These are phyloP conservation scores for Colletotrichum gloeosporioides DNA, from an alignment of 2,329 filamentous ascomycete genomes.

Conservation along the genomic window DNA sequence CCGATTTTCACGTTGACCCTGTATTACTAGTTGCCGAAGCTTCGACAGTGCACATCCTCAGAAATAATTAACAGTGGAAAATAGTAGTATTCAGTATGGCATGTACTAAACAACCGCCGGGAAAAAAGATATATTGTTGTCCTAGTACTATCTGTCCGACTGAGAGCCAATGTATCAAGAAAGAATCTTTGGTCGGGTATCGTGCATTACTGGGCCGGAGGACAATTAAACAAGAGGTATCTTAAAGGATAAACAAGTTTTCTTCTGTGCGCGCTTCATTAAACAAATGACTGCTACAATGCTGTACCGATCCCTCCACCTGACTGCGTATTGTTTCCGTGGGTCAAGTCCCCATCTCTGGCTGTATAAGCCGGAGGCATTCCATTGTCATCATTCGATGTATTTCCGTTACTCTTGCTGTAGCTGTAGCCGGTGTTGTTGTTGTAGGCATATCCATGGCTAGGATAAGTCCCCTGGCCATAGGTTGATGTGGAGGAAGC, in stretches of 20 bases:
- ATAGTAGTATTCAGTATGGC: accelerated
- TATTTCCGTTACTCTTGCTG: neutral
- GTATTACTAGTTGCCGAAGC: accelerated
- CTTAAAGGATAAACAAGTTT: accelerated
- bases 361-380: neutral
- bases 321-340: neutral
- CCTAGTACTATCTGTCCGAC: neutral
- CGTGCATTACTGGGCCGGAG: accelerated
- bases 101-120: too few species aligned
- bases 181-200: neutral
- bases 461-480: neutral
- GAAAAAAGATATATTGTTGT: too few species aligned
- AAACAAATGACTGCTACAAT: neutral
- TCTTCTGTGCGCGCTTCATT: accelerated
- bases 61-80: accelerated
- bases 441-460: neutral
- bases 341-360: neutral
- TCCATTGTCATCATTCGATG: neutral
- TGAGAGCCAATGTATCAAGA: accelerated
- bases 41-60: too few species aligned
- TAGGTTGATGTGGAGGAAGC: neutral
- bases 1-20: too few species aligned
- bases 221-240: neutral
- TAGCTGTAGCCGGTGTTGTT: neutral
- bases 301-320: neutral